phyloP scores from a whole-genome alignment of 768 basidiomycete genomes.

The Leccinum rimulosum region DNA sequence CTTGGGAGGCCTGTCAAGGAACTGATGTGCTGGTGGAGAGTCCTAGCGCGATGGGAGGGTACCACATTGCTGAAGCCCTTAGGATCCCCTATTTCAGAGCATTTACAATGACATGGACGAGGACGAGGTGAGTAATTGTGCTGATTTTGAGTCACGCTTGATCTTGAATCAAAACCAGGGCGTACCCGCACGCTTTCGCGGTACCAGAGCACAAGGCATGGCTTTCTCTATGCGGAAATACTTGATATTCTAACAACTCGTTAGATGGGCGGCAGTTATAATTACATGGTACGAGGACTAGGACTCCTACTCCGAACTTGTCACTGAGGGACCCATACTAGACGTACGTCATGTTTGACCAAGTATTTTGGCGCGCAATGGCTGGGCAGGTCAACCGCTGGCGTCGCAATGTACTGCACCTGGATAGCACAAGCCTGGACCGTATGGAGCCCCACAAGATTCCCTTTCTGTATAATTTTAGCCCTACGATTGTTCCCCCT shows the following conservation, averaged over 20 bases:
- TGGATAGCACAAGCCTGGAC: slow-evolving; percentile 84
- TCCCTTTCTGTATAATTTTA: slow-evolving; percentile 98
- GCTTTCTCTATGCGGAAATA: slow-evolving; percentile 2
- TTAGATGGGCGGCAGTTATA: slow-evolving; percentile 95
- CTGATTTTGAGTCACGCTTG: not conserved
- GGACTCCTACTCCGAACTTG: not conserved
- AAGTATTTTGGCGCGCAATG: slow-evolving; percentile 96
- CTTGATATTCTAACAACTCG: slow-evolving; percentile 15
- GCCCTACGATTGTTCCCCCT: slow-evolving; percentile 84
- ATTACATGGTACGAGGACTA: slow-evolving; percentile 81
- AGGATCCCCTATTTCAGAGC: slow-evolving; percentile 92
- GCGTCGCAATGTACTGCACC: slow-evolving; percentile 72
- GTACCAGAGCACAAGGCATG: slow-evolving; percentile 91
- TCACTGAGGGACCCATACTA: slow-evolving; percentile 27
- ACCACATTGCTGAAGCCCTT: slow-evolving; percentile 94
- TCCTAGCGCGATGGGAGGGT: slow-evolving; percentile 96
- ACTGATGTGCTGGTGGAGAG: slow-evolving; percentile 94
- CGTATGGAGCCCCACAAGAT: slow-evolving; percentile 98
- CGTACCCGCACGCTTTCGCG: slow-evolving; percentile 97
- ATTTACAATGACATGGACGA: slow-evolving; percentile 97
- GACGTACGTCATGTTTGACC: slow-evolving; percentile 97
- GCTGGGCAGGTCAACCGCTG: slow-evolving; percentile 94
- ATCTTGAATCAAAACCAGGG: slow-evolving; percentile 42
- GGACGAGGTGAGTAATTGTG: slow-evolving; percentile 59
- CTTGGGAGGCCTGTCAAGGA: slow-evolving; percentile 95